phyloP scores from a whole-genome alignment of 768 basidiomycete genomes.

The Trametes villosa region DNA sequence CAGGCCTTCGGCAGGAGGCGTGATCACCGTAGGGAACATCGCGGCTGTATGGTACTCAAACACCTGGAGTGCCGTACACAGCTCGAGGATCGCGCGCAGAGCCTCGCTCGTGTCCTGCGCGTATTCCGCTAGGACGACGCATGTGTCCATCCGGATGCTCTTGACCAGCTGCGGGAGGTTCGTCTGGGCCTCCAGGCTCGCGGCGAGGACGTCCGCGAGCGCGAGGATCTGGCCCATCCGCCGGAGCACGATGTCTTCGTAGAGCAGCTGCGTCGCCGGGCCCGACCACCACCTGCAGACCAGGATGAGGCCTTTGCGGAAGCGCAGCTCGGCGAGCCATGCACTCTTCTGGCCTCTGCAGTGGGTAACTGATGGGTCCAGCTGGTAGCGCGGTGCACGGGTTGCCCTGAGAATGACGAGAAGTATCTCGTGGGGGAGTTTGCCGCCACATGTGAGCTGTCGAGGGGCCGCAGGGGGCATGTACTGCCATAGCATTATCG shows the following conservation, averaged over 20 bases:
- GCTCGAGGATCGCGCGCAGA: neutral
- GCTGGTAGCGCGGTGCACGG: neutral
- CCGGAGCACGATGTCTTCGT: constrained; percentile 15
- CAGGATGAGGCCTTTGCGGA: constrained; percentile 10
- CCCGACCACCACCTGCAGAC: constrained; percentile 11
- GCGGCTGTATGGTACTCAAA: neutral
- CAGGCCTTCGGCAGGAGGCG: too few relatives aligned
- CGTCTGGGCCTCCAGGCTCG: neutral
- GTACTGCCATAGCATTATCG: too few relatives aligned
- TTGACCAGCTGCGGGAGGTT: neutral
- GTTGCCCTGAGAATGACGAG: constrained; percentile 2
- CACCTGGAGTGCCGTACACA: constrained; percentile 2
- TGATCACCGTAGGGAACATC: too few relatives aligned
- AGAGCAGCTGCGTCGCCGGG: constrained; percentile 11
- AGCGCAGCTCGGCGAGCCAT: constrained; percentile 4
- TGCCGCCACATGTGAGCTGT: too few relatives aligned
- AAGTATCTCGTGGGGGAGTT: constrained; percentile 7
- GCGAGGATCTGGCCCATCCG: constrained; percentile 16
- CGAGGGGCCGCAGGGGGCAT: neutral
- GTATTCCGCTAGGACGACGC: constrained; percentile 6
- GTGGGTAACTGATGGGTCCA: constrained; percentile 1
- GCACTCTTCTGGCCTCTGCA: neutral
- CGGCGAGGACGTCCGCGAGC: neutral
- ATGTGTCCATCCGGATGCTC: constrained; percentile 7
- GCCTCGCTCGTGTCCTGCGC: neutral